These are phyloP conservation scores for Chlorencoelia australis DNA, from an alignment of 2,329 filamentous ascomycete species.

Conservation along the genomic window DNA sequence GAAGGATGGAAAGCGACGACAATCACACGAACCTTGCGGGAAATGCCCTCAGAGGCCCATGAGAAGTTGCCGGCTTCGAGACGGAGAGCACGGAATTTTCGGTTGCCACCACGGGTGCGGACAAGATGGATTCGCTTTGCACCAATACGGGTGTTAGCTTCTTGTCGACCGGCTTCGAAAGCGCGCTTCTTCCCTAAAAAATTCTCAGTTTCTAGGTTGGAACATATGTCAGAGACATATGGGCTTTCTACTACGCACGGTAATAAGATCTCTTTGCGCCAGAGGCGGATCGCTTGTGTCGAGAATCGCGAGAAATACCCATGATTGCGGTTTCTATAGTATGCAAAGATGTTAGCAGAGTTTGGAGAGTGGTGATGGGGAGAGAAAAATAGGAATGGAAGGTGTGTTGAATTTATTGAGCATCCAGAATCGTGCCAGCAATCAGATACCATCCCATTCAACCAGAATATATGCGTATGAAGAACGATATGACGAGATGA, in stretches of 20 bases:
- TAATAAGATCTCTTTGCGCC: slow-evolving; percentile 96
- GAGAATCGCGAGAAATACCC: slow-evolving; percentile 99
- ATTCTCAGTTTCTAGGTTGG: slow-evolving; percentile 54
- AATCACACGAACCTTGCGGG: slow-evolving; percentile 99
- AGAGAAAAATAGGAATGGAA: too few species aligned
- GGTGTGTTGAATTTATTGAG: too few species aligned
- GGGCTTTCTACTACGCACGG: slow-evolving; percentile 67
- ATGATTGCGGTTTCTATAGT: slow-evolving; percentile 67
- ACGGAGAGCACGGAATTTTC: slow-evolving; percentile 98
- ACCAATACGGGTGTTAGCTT: slow-evolving; percentile 98
- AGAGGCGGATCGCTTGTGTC: slow-evolving; percentile 99
- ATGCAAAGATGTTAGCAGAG: slow-evolving; percentile 22
- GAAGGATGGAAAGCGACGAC: slow-evolving; percentile 97
- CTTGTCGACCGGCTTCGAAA: slow-evolving; percentile 99
- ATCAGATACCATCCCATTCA: too few species aligned
- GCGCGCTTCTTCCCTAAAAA: slow-evolving; percentile 81
- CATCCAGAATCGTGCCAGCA: too few species aligned
- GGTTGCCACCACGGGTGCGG: slow-evolving; percentile 96
- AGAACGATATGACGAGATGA: too few species aligned
- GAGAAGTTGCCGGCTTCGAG: slow-evolving; percentile 99
- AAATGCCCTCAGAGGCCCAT: slow-evolving; percentile 95
- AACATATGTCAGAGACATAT: slow-evolving; percentile 57
- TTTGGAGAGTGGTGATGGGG: too few species aligned
- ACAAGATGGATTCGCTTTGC: slow-evolving; percentile 93
- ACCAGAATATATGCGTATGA: too few species aligned